Base-by-base conservation (phyloP, 495 filamentous ascomycete genomes). In the Aspergillus diversus region DNA sequence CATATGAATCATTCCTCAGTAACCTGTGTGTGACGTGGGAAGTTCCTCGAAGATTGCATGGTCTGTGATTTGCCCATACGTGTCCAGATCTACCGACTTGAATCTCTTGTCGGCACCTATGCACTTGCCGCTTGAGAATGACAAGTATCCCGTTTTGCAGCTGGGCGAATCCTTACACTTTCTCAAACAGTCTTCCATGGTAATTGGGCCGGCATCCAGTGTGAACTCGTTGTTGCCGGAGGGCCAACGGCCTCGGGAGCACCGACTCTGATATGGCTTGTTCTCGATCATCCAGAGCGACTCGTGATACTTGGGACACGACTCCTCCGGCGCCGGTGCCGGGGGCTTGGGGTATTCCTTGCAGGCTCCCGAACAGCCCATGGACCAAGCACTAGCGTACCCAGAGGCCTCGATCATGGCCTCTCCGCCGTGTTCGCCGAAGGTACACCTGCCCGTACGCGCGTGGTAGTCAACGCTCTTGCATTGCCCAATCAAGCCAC, bases 401-500 rank as follows among this genome's bases (percentile, higher is more conserved):
- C 47, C 47, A n/a, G 47, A 11, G 47, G 47, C 47, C n/a, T 50
- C 47, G 27, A 50, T 27, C 47, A 11, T 9, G 5, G 47, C n/a
- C 16, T 50, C 47, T 5, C 47, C 47, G n/a, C 47, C 47, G 16
- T 50, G 47, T 5, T 50, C 47, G 16, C 47, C 47, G 6, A 50
- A 7, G n/a, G 17, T 21, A 4, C 47, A 50, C 16, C 27, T 50
- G 7, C 27, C 27, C 16, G 47, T 50, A 2, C 47, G 47, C 1
- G 9, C n/a, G 47, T 50, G 47, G n/a, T 50, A 50, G 5, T 50
- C 47, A 17, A 50, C 47, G 11, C 47, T 50, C n/a, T 50, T 50
- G n/a, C 47, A 50, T 11, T 50, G 47, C 16, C 9, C 21, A 1
- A 50, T 17, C 5, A 5, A 16, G 16, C 47, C 47, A 7, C 47